Conservation (phyloP, 345 rosid genomes). For the Populus tremula region DNA sequence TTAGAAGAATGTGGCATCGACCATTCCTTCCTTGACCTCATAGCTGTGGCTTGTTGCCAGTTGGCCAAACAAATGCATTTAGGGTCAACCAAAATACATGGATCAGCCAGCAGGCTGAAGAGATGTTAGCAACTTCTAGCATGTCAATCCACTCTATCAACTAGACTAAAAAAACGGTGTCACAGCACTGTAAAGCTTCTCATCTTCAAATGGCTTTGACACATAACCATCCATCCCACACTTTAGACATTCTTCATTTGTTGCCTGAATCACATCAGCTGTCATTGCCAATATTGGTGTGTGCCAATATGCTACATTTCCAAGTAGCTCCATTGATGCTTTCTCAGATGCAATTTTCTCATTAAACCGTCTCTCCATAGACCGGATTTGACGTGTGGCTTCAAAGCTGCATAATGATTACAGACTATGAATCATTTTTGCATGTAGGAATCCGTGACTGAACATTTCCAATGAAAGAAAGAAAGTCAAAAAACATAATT, state of each 20-base stretch:
- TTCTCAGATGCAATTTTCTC: slow-evolving; percentile 51
- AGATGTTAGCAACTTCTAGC: slow-evolving; percentile 9
- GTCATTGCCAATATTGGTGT: slow-evolving; percentile 89
- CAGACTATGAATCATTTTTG: slow-evolving; percentile 1
- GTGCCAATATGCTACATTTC: slow-evolving; percentile 52
- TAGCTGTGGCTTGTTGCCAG: slow-evolving; percentile 13
- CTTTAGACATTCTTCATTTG: slow-evolving; percentile 61
- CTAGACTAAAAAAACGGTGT: slow-evolving; percentile 59
- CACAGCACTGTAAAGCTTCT: slow-evolving; percentile 72
- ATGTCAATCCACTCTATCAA: slow-evolving; percentile 22
- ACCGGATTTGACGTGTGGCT: slow-evolving; percentile 73
- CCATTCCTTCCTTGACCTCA: background rate
- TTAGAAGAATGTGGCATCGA: background rate
- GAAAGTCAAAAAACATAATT: background rate
- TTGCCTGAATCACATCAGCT: slow-evolving; percentile 86
- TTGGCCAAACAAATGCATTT: slow-evolving; percentile 13
- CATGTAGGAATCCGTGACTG: background rate
- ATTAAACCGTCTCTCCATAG: slow-evolving; percentile 50
- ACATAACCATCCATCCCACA: slow-evolving; percentile 92
- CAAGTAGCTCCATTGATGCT: slow-evolving; percentile 37
- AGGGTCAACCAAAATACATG: slow-evolving; percentile 10
- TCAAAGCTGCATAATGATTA: slow-evolving; percentile 55
- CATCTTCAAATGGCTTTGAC: slow-evolving; percentile 80
- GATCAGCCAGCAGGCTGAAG: slow-evolving; percentile 24
- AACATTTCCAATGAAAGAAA: background rate